phyloP scores from a whole-genome alignment of 768 basidiomycete species.

The Leccinum disarticulatum region DNA sequence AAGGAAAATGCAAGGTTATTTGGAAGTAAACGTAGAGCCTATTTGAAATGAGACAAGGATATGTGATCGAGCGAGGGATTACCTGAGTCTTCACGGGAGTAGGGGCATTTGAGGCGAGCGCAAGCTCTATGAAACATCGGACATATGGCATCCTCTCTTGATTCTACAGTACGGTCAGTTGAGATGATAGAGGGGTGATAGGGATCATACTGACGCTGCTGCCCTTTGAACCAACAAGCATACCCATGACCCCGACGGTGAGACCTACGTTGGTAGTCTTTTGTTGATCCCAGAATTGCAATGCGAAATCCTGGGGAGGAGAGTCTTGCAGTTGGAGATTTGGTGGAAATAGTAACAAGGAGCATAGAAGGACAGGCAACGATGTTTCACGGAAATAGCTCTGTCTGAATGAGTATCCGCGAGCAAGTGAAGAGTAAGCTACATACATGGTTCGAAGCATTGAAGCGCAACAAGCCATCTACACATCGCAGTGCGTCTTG shows the following conservation, averaged over 20 bases:
- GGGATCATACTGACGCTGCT: slow-evolving; percentile 46
- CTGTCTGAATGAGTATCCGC: slow-evolving; percentile 42
- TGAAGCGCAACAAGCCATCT: slow-evolving; percentile 86
- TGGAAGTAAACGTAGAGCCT: slow-evolving; percentile 63
- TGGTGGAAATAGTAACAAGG: slow-evolving; percentile 69
- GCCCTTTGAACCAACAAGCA: slow-evolving; percentile 77
- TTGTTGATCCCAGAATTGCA: slow-evolving; percentile 96
- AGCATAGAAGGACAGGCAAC: slow-evolving; percentile 64
- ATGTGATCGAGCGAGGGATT: slow-evolving; percentile 14
- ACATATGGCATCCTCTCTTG: slow-evolving; percentile 60
- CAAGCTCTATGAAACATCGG: slow-evolving; percentile 83
- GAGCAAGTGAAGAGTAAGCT: neutral
- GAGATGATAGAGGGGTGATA: neutral
- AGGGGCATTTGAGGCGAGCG: slow-evolving; percentile 92
- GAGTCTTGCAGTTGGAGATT: slow-evolving; percentile 54
- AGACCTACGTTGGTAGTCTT: slow-evolving; percentile 79
- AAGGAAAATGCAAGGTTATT: slow-evolving; percentile 57
- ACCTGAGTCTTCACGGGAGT: slow-evolving; percentile 86
- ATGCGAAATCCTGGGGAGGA: slow-evolving; percentile 85
- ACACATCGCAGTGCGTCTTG: slow-evolving; percentile 85
- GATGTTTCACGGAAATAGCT: slow-evolving; percentile 95
- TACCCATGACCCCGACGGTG: slow-evolving; percentile 82
- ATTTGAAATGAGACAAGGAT: slow-evolving; percentile 31
- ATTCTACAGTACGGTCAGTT: slow-evolving; percentile 37
- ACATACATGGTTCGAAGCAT: slow-evolving; percentile 89